phyloP scores from a whole-genome alignment of 352 stramenopile genomes.

The Phytophthora boehmeriae region DNA sequence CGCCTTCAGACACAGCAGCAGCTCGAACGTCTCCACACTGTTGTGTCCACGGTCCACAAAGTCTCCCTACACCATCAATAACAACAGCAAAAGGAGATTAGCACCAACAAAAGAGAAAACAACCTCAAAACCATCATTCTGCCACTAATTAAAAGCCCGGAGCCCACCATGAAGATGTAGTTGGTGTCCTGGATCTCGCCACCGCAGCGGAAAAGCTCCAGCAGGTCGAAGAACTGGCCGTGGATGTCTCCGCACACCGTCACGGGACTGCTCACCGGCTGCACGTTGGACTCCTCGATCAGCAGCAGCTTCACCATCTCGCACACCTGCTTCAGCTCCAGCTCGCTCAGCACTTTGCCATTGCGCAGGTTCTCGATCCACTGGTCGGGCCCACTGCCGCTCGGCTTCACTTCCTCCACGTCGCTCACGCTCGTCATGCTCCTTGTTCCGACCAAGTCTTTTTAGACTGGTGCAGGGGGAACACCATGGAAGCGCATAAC shows the following conservation, averaged over 20 bases:
- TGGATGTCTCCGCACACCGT: constrained; percentile 91
- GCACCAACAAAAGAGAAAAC: constrained; percentile 11
- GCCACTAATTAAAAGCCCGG: neutral
- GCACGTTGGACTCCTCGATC: constrained; percentile 92
- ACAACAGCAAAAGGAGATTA: no score
- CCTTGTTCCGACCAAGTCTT: constrained; percentile 11
- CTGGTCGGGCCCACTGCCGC: constrained; percentile 73
- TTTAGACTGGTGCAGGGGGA: constrained; percentile 23
- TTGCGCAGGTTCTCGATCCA: constrained; percentile 86
- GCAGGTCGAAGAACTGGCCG: constrained; percentile 90
- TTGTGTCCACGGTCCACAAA: constrained; percentile 92
- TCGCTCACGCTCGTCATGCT: constrained; percentile 74
- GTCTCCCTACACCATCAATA: constrained; percentile 57
- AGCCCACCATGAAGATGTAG: constrained; percentile 90
- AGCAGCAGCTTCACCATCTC: constrained; percentile 92
- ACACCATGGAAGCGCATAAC: no score
- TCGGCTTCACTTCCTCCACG: constrained; percentile 58
- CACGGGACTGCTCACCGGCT: constrained; percentile 89
- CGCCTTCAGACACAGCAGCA: constrained; percentile 87
- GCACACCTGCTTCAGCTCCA: constrained; percentile 90
- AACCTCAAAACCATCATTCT: neutral
- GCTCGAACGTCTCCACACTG: constrained; percentile 90
- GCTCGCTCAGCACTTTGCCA: constrained; percentile 84
- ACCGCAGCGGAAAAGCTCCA: constrained; percentile 88
- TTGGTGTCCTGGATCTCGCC: constrained; percentile 88